phyloP scores from a whole-genome alignment of 257 asterid genomes.

The Ballota nigra region DNA sequence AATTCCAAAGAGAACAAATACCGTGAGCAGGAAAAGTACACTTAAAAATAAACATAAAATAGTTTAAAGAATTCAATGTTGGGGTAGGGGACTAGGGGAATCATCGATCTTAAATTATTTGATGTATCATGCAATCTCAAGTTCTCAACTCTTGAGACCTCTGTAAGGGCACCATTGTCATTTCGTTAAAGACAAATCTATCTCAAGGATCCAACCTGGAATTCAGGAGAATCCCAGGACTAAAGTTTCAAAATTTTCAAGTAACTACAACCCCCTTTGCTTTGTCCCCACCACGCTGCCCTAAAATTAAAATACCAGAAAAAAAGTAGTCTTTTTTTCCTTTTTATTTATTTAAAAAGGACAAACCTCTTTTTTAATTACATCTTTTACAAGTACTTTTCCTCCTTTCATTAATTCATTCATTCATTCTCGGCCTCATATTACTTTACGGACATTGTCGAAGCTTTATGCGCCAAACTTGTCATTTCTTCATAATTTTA shows the following conservation, averaged over 20 bases:
- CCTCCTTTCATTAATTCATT: not conserved
- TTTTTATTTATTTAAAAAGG: not conserved
- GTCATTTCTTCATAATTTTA: constrained; percentile 8
- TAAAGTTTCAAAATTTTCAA: constrained; percentile 3
- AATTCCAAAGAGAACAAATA: too few species aligned
- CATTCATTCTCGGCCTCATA: not conserved
- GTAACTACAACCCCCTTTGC: not conserved
- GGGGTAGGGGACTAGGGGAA: not conserved
- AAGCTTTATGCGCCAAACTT: constrained; percentile 29
- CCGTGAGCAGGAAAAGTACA: too few species aligned
- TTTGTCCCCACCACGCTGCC: constrained; percentile 2
- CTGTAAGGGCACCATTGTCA: constrained; percentile 23
- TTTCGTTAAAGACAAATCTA: constrained; percentile 35
- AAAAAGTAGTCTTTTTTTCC: not conserved
- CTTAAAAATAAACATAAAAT: too few species aligned
- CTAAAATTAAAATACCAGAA: constrained; percentile 14
- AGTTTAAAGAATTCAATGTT: too few species aligned
- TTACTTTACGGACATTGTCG: constrained; percentile 14
- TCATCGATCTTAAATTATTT: not conserved
- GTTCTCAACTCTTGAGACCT: not conserved
- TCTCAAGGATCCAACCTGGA: constrained; percentile 45
- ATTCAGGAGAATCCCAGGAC: constrained; percentile 34
- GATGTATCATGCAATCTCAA: not conserved
- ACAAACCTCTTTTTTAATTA: not conserved
- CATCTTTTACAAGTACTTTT: too few species aligned